Percentiles rank a stretch among this genome's conserved stretches.
Conservation (phyloP, 139 green algal genomes). For the Mychonastes homosphaera region DNA sequence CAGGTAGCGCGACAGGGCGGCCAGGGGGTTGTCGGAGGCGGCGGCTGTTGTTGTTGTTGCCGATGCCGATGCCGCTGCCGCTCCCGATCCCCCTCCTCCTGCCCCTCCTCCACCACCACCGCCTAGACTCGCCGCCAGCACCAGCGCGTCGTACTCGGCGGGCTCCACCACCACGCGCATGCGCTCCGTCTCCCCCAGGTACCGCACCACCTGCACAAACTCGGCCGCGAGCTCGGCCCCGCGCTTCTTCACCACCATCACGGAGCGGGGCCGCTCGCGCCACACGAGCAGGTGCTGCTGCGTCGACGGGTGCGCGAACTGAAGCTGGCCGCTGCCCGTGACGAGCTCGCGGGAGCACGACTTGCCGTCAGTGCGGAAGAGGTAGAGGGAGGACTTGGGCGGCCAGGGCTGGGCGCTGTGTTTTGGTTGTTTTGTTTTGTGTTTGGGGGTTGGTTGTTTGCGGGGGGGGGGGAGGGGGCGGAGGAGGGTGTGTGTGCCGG, state of each 20-base stretch:
- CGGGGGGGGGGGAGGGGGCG: too few species aligned
- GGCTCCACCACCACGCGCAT: conserved; percentile 85
- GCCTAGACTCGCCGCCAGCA: background rate
- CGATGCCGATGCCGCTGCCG: background rate
- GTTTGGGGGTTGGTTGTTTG: too few species aligned
- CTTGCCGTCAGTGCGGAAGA: conserved; percentile 87
- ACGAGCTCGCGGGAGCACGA: conserved; percentile 85
- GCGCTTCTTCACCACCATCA: conserved; percentile 95
- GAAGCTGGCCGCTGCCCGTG: conserved; percentile 60
- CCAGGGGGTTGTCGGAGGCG: background rate
- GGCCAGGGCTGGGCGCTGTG: conserved; percentile 23
- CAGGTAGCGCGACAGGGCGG: background rate
- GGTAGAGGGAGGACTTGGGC: conserved; percentile 59
- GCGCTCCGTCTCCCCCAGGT: conserved; percentile 52
- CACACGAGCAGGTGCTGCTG: conserved; percentile 97
- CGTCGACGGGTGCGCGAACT: conserved; percentile 81
- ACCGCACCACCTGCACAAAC: conserved; percentile 55
- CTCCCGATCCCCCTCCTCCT: background rate
- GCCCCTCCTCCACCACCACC: conserved; percentile 4
- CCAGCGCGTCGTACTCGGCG: conserved; percentile 45
- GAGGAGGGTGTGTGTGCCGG: too few species aligned
- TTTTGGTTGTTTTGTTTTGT: too few species aligned
- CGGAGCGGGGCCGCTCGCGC: conserved; percentile 66
- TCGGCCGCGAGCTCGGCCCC: conserved; percentile 69
- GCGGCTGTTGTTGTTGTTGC: background rate